phyloP scores from a whole-genome alignment of 2,329 filamentous ascomycete genomes.

The Tolypocladium nubicola region DNA sequence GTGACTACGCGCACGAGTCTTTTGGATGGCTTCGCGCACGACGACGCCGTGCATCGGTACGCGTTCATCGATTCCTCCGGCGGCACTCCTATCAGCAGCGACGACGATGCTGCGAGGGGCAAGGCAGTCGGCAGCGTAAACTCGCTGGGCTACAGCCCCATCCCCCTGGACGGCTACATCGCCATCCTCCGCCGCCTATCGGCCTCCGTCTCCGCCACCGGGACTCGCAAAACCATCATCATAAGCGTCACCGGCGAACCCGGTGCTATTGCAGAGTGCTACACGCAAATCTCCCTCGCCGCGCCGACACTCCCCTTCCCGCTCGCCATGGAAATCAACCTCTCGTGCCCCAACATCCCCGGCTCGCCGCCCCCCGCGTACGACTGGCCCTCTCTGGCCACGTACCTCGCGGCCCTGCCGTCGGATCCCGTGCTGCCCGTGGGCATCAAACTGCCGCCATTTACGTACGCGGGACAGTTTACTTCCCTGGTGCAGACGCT shows the following conservation, averaged over 20 bases:
- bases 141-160: constrained; percentile 64
- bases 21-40: constrained; percentile 52
- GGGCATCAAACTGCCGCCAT: constrained; percentile 68
- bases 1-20: constrained; percentile 66
- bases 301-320: constrained; percentile 31
- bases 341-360: constrained; percentile 68
- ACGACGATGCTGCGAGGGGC: neutral
- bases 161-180: constrained; percentile 49
- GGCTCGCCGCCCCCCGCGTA: constrained; percentile 62
- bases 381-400: constrained; percentile 30
- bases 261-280: constrained; percentile 45
- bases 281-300: constrained; percentile 31
- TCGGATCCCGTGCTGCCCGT: constrained; percentile 24
- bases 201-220: constrained; percentile 3
- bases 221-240: constrained; percentile 47
- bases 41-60: constrained; percentile 50
- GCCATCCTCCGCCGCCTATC: constrained; percentile 39
- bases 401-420: constrained; percentile 43
- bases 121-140: constrained; percentile 45
- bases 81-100: neutral
- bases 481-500: constrained; percentile 43
- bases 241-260: constrained; percentile 60
- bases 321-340: constrained; percentile 65
- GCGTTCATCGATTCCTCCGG: constrained; percentile 47
- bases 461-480: constrained; percentile 61